These are phyloP conservation scores for Leccinum variicolor DNA, from an alignment of 768 basidiomycete genomes.

Conservation along the genomic window DNA sequence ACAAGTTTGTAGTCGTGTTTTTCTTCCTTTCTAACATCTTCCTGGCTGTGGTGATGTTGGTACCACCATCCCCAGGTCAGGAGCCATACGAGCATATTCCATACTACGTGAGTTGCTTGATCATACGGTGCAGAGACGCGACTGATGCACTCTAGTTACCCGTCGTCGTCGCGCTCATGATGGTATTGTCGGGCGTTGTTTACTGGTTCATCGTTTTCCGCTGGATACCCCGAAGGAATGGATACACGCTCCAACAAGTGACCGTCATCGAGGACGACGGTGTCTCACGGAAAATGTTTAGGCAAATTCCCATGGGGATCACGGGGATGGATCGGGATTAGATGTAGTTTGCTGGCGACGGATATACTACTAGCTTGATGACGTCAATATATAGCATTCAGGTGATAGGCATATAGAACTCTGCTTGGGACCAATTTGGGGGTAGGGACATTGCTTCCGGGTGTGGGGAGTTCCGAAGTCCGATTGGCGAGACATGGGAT, in stretches of 20 bases:
- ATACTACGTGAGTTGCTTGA: constrained; percentile 55
- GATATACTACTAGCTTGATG: not conserved
- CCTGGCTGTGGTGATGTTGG: constrained; percentile 56
- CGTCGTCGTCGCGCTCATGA: constrained; percentile 41
- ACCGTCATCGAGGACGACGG: constrained; percentile 55
- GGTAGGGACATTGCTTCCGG: no score
- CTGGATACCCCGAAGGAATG: constrained; percentile 46
- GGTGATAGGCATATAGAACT: not conserved
- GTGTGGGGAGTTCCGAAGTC: constrained; percentile 4
- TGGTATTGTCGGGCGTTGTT: constrained; percentile 46
- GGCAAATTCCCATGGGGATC: constrained; percentile 28
- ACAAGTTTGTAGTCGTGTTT: constrained; percentile 43
- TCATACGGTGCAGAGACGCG: not conserved
- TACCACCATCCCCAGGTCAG: constrained; percentile 54
- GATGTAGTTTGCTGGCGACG: not conserved
- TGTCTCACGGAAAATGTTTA: constrained; percentile 51
- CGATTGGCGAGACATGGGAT: not conserved
- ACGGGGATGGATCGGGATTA: constrained; percentile 3
- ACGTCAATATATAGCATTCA: not conserved
- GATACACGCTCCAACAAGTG: constrained; percentile 49
- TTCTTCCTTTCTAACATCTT: constrained; percentile 69
- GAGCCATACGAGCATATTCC: constrained; percentile 56
- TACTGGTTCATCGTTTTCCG: constrained; percentile 58
- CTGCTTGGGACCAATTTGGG: not conserved
- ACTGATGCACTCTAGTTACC: constrained; percentile 40